phyloP scores from a whole-genome alignment of 768 basidiomycete species.

The Guyanaporus albipodus region DNA sequence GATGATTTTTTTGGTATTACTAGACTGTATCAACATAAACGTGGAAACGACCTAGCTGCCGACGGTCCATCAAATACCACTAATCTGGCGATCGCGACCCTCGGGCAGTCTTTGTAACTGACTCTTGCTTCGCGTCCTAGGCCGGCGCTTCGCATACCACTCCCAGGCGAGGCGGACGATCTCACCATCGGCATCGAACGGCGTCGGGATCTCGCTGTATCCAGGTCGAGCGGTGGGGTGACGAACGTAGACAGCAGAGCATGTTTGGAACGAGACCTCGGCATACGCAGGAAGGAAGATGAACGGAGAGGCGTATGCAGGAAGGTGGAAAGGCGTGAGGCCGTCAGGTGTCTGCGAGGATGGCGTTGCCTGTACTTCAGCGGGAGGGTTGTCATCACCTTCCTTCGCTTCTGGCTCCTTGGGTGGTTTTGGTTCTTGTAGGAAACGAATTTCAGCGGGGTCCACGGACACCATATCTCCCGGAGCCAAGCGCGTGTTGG shows the following conservation, averaged over 20 bases:
- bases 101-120: conserved; percentile 64
- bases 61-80: conserved; percentile 13
- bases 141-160: conserved; percentile 78
- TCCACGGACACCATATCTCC: conserved; percentile 94
- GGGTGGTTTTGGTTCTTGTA: conserved; percentile 37
- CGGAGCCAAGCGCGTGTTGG: conserved; percentile 85
- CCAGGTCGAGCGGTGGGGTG: conserved; percentile 96
- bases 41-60: neutral
- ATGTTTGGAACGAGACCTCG: conserved; percentile 81
- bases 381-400: neutral
- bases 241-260: conserved; percentile 88
- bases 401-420: conserved; percentile 11
- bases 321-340: conserved; percentile 79
- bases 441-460: conserved; percentile 72
- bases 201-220: conserved; percentile 93
- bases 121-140: conserved; percentile 60
- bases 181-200: conserved; percentile 94
- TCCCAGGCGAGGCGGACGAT: conserved; percentile 93
- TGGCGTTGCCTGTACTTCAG: neutral
- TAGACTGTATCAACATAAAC: conserved; percentile 1
- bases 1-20: too few species aligned
- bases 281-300: conserved; percentile 92
- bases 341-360: conserved; percentile 11
- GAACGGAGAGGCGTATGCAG: conserved; percentile 83
- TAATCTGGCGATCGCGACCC: conserved; percentile 44